Percentiles rank a stretch among this genome's conserved stretches.
Conservation (phyloP, 2,329 filamentous ascomycete species). For the Aspergillus pseudoglaucus region DNA sequence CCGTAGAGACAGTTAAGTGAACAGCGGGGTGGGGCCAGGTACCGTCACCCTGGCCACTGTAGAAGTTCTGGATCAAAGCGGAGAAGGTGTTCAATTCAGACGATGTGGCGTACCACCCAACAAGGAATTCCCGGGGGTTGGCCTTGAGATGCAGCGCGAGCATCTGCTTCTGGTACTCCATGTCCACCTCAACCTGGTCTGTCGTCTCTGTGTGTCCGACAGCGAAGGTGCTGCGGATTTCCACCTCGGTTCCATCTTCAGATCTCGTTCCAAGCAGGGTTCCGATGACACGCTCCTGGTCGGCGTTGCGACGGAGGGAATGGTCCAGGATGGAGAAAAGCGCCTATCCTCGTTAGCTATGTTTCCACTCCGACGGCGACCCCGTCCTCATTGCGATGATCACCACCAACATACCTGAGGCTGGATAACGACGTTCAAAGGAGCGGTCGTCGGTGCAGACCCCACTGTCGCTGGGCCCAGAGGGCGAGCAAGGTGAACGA, state of each 20-base stretch:
- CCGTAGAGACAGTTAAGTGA: constrained; percentile 88
- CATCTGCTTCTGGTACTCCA: constrained; percentile 99
- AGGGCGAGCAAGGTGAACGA: constrained; percentile 90
- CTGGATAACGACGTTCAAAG: constrained; percentile 89
- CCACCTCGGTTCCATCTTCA: constrained; percentile 94
- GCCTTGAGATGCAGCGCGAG: constrained; percentile 89
- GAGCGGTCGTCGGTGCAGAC: constrained; percentile 78
- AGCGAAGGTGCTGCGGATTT: constrained; percentile 93
- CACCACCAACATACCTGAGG: constrained; percentile 65
- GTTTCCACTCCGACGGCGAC: constrained; percentile 1
- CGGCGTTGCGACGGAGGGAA: constrained; percentile 81
- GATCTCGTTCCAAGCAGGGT: constrained; percentile 87
- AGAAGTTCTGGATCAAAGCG: constrained; percentile 99
- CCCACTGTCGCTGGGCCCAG: constrained; percentile 74
- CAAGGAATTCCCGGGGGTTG: constrained; percentile 84
- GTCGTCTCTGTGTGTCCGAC: constrained; percentile 97
- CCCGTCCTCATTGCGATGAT: neutral
- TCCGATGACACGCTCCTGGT: constrained; percentile 93
- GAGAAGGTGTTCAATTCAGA: constrained; percentile 97
- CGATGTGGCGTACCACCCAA: constrained; percentile 98
- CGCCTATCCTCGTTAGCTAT: constrained; percentile 38
- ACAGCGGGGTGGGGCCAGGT: constrained; percentile 97
- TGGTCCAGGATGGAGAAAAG: constrained; percentile 73
- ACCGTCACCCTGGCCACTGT: constrained; percentile 91
- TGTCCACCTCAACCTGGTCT: constrained; percentile 98